Percentiles rank a stretch among this genome's conserved stretches.
Conservation (phyloP, 2,329 filamentous ascomycete genomes). For the Ophiostoma pallidulum region DNA sequence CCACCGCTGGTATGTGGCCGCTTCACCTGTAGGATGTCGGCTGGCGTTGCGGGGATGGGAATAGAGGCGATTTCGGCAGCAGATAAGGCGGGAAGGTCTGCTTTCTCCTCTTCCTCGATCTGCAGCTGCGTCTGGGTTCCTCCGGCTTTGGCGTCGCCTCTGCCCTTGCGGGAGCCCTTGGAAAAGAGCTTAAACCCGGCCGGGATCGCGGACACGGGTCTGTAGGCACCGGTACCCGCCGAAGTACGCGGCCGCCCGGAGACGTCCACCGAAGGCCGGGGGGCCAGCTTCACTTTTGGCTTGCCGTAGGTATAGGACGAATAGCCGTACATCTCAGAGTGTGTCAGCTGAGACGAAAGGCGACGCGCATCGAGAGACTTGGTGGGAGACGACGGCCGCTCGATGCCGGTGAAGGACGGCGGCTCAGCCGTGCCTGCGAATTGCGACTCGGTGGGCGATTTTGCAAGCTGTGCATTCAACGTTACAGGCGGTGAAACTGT, state of each 20-base stretch:
- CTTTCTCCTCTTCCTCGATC: constrained; percentile 2
- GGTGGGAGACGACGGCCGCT: constrained; percentile 37
- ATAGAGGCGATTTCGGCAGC: constrained; percentile 11
- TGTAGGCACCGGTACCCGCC: constrained; percentile 48
- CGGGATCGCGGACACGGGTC: constrained; percentile 71
- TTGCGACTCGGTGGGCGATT: constrained; percentile 38
- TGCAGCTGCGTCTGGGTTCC: not conserved
- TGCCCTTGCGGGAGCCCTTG: constrained; percentile 44
- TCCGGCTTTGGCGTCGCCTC: constrained; percentile 24
- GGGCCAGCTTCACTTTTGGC: constrained; percentile 81
- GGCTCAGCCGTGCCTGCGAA: constrained; percentile 42
- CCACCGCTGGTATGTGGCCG: constrained; percentile 28
- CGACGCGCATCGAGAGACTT: constrained; percentile 35
- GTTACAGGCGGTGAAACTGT: constrained; percentile 32
- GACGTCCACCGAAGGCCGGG: constrained; percentile 65
- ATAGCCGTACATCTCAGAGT: constrained; percentile 41
- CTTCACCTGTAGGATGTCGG: constrained; percentile 21
- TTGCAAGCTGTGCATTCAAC: constrained; percentile 43
- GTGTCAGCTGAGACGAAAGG: constrained; percentile 43
- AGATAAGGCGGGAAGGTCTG: not conserved
- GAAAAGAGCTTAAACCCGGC: constrained; percentile 65
- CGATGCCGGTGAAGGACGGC: constrained; percentile 7
- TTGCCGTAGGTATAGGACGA: constrained; percentile 47
- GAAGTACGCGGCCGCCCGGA: constrained; percentile 51
- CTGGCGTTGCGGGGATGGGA: constrained; percentile 27